These are phyloP conservation scores for Boletus tomentosulus DNA, from an alignment of 768 basidiomycete genomes.

Conservation along the genomic window DNA sequence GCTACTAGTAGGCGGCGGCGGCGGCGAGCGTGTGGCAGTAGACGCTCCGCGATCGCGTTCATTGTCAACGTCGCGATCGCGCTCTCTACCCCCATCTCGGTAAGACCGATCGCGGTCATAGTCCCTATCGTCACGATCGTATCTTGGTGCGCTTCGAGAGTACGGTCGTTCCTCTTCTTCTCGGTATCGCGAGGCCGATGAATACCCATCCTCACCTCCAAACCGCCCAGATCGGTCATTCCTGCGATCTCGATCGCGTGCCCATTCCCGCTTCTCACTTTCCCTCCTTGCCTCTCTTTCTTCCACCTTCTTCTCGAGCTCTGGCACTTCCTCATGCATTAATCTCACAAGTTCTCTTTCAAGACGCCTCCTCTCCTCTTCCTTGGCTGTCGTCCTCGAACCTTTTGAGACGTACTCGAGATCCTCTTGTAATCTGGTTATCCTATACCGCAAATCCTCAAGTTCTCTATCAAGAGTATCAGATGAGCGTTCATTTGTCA, in stretches of 20 bases:
- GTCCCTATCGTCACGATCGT: slow-evolving; percentile 38
- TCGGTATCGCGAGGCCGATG: slow-evolving; percentile 29
- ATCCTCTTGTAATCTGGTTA: slow-evolving; percentile 86
- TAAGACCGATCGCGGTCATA: slow-evolving; percentile 28
- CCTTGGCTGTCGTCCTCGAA: slow-evolving; percentile 64
- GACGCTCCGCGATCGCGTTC: slow-evolving; percentile 36
- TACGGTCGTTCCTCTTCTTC: slow-evolving; percentile 53
- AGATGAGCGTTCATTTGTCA: slow-evolving; percentile 75
- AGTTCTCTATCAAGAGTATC: slow-evolving; percentile 90
- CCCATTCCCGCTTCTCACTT: slow-evolving; percentile 74
- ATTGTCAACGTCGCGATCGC: slow-evolving; percentile 23
- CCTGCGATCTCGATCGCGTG: slow-evolving; percentile 72
- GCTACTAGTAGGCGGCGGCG: slow-evolving; percentile 40
- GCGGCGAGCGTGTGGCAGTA: slow-evolving; percentile 38
- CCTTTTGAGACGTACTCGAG: slow-evolving; percentile 82
- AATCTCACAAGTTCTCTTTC: slow-evolving; percentile 84
- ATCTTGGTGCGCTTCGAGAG: slow-evolving; percentile 39
- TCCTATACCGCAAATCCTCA: slow-evolving; percentile 78
- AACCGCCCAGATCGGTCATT: slow-evolving; percentile 79
- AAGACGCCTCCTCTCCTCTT: slow-evolving; percentile 79
- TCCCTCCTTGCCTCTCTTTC: slow-evolving; percentile 72
- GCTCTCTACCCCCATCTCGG: slow-evolving; percentile 30
- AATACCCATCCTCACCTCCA: slow-evolving; percentile 43
- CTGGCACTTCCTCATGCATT: slow-evolving; percentile 89
- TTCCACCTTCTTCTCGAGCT: slow-evolving; percentile 81